phyloP scores from a whole-genome alignment of 2,329 filamentous ascomycete genomes.

The Atkinsonella texensis region DNA sequence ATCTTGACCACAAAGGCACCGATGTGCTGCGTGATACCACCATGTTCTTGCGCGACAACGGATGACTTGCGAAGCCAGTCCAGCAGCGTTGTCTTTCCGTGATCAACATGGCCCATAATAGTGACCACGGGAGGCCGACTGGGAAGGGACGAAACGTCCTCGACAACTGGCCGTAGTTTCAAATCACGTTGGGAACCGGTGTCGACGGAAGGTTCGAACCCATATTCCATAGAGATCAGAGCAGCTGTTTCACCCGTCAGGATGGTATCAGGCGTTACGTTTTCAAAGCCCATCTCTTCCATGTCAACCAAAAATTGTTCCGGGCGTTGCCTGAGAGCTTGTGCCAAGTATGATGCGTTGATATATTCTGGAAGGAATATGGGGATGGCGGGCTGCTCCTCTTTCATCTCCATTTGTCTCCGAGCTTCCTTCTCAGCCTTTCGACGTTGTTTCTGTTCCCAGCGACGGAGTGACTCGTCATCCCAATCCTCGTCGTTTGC shows the following conservation, averaged over 20 bases:
- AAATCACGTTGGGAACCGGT: constrained; percentile 57
- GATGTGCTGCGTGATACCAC: constrained; percentile 96
- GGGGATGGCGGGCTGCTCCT: constrained; percentile 34
- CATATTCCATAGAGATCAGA: constrained; percentile 83
- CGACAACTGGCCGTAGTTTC: constrained; percentile 52
- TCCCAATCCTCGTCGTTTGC: constrained; percentile 24
- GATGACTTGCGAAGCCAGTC: constrained; percentile 91
- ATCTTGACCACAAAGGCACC: constrained; percentile 90
- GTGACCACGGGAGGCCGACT: constrained; percentile 84
- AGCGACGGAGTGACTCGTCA: constrained; percentile 24
- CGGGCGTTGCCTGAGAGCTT: constrained; percentile 57
- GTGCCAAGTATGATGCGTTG: constrained; percentile 70
- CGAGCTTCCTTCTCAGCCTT: constrained; percentile 31
- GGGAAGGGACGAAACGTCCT: constrained; percentile 57
- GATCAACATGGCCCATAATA: constrained; percentile 98
- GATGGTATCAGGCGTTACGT: constrained; percentile 69
- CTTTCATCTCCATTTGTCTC: constrained; percentile 27
- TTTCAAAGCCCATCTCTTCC: constrained; percentile 79
- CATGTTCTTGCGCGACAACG: constrained; percentile 81
- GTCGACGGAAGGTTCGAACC: constrained; percentile 74
- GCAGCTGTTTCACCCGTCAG: constrained; percentile 85
- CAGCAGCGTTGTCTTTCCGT: constrained; percentile 93
- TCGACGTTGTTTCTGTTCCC: constrained; percentile 26
- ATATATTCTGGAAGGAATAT: constrained; percentile 87
- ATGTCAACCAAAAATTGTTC: constrained; percentile 64